These are phyloP conservation scores for Amanita exitialis DNA, from an alignment of 768 basidiomycete species.

Conservation along the genomic window DNA sequence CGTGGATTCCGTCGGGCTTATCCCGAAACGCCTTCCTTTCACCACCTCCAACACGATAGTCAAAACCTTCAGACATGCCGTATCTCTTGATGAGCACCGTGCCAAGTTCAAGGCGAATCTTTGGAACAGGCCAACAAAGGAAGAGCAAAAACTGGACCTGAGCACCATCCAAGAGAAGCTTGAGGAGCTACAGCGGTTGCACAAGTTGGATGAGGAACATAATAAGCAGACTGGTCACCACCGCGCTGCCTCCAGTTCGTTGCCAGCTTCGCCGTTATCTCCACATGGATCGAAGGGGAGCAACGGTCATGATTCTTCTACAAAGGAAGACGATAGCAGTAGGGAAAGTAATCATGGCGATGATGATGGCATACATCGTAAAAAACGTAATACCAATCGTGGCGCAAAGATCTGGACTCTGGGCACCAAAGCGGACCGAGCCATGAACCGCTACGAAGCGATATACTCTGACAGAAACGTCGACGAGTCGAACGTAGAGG, in stretches of 20 bases:
- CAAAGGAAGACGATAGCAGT: background rate
- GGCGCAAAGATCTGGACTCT: constrained; percentile 5
- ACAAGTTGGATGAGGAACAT: background rate
- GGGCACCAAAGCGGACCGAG: constrained; percentile 16
- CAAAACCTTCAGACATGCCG: constrained; percentile 50
- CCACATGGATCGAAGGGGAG: background rate
- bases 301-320: background rate
- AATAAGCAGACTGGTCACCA: background rate
- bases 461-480: constrained; percentile 16
- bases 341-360: background rate
- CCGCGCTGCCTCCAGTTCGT: background rate
- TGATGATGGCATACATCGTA: background rate
- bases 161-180: no score
- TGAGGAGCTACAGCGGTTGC: background rate
- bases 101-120: constrained; percentile 49
- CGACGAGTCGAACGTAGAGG: constrained; percentile 32
- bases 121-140: constrained; percentile 29
- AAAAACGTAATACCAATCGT: background rate
- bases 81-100: constrained; percentile 55
- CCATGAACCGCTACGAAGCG: constrained; percentile 20
- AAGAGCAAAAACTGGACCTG: constrained; percentile 18
- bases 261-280: background rate
- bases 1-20: constrained; percentile 51
- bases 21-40: constrained; percentile 46
- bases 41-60: constrained; percentile 46